Conservation (phyloP, 2,329 filamentous ascomycete genomes). For the Penicillium sp. region DNA sequence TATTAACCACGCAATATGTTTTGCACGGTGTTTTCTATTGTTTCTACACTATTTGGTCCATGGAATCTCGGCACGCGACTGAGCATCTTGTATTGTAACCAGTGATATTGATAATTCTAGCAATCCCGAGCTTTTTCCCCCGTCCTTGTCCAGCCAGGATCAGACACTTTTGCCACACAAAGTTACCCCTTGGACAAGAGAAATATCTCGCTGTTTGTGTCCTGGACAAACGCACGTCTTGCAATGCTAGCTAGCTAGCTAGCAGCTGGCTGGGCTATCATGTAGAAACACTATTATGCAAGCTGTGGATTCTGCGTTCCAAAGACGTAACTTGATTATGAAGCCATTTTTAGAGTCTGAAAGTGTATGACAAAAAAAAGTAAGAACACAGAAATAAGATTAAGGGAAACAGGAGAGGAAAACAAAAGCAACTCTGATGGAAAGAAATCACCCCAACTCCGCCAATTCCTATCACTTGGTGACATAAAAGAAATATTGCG, state of each 20-base stretch:
- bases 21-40: too few relatives aligned
- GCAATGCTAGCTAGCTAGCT: too few relatives aligned
- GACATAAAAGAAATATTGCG: constrained; percentile 7
- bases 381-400: constrained; percentile 2
- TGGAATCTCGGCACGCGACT: too few relatives aligned
- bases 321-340: constrained; percentile 9
- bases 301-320: neutral
- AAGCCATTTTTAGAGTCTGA: constrained; percentile 10
- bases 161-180: too few relatives aligned
- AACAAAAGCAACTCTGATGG: constrained; percentile 1
- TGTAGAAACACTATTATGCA: neutral
- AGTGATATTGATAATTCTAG: too few relatives aligned
- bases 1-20: neutral
- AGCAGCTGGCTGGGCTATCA: neutral
- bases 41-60: too few relatives aligned
- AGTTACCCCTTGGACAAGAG: neutral
- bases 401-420: neutral
- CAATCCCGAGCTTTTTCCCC: too few relatives aligned
- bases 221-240: neutral
- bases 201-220: too few relatives aligned
- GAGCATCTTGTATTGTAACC: too few relatives aligned
- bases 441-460: constrained; percentile 12
- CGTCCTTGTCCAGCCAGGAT: too few relatives aligned
- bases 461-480: constrained; percentile 9
- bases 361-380: neutral